Percentiles rank a stretch among this genome's conserved stretches.
These are phyloP conservation scores for Rhodotorula sphaerocarpa DNA, from an alignment of 768 basidiomycete species.

Conservation along the genomic window DNA sequence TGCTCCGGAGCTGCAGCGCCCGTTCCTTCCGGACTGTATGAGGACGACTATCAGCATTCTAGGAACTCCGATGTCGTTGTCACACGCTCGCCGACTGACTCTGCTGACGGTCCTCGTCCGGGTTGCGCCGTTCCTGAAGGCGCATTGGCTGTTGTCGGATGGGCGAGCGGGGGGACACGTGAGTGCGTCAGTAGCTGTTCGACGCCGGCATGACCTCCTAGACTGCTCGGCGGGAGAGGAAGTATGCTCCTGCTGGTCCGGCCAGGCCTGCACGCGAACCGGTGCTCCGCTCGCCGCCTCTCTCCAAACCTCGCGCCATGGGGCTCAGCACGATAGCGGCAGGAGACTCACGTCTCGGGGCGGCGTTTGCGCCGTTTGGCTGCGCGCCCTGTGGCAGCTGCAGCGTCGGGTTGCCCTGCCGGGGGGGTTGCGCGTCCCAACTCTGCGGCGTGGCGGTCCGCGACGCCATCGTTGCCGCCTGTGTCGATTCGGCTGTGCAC, in stretches of 20 bases:
- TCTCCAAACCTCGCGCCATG: too few species aligned
- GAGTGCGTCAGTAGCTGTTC: too few species aligned
- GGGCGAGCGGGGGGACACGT: too few species aligned
- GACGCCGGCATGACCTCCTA: not conserved
- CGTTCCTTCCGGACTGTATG: not conserved
- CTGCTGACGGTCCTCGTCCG: not conserved
- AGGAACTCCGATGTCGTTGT: not conserved
- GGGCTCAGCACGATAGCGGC: too few species aligned
- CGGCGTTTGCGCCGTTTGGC: too few species aligned
- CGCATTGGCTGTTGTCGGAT: too few species aligned
- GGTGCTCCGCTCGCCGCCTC: not conserved
- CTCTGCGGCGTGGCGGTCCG: constrained; percentile 3
- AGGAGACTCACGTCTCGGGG: too few species aligned
- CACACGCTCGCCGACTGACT: not conserved
- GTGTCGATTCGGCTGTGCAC: not conserved
- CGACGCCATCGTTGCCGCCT: not conserved
- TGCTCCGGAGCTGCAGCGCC: not conserved
- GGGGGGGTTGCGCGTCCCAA: not conserved
- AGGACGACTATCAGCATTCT: too few species aligned
- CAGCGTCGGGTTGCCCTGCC: not conserved
- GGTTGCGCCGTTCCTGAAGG: not conserved
- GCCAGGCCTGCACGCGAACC: not conserved
- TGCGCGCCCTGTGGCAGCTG: not conserved
- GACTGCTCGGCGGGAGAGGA: not conserved
- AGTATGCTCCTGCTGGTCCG: not conserved